Conservation (phyloP, 352 stramenopile species). For the Phytophthora rubi region DNA sequence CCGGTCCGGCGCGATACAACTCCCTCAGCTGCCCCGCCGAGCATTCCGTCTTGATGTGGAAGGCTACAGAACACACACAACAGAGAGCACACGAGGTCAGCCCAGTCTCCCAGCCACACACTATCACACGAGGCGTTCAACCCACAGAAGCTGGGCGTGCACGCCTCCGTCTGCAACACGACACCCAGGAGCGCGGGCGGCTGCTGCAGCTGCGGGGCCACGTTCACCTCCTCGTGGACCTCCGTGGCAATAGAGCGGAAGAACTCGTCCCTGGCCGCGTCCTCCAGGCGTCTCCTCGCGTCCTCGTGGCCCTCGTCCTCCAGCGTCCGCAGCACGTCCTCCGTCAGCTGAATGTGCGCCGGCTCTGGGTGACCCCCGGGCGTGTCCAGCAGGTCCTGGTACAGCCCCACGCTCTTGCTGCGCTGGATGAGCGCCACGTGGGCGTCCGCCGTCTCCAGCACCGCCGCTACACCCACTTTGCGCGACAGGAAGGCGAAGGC, state of each 20-base stretch:
- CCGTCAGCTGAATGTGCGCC: constrained; percentile 42
- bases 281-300: constrained; percentile 24
- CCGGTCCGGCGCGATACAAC: constrained; percentile 51
- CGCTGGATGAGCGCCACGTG: constrained; percentile 74
- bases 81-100: neutral
- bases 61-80: constrained; percentile 43
- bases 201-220: constrained; percentile 45
- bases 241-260: constrained; percentile 80
- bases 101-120: neutral
- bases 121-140: neutral
- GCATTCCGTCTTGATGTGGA: constrained; percentile 54
- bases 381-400: constrained; percentile 78
- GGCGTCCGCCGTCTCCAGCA: constrained; percentile 68
- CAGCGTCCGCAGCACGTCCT: constrained; percentile 34
- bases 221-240: constrained; percentile 83
- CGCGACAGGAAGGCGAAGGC: constrained; percentile 69
- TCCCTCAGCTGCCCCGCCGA: constrained; percentile 43
- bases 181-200: constrained; percentile 70
- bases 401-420: constrained; percentile 70
- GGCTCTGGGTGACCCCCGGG: constrained; percentile 84
- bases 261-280: constrained; percentile 47
- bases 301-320: constrained; percentile 16
- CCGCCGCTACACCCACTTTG: constrained; percentile 81
- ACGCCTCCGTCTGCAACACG: constrained; percentile 68
- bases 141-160: constrained; percentile 83